Evolutionary conservation across 129 eudicot genomes (phyloP), one percentile per base, ranked within the genome.

Genomic region (Calendula officinalis): DNA sequence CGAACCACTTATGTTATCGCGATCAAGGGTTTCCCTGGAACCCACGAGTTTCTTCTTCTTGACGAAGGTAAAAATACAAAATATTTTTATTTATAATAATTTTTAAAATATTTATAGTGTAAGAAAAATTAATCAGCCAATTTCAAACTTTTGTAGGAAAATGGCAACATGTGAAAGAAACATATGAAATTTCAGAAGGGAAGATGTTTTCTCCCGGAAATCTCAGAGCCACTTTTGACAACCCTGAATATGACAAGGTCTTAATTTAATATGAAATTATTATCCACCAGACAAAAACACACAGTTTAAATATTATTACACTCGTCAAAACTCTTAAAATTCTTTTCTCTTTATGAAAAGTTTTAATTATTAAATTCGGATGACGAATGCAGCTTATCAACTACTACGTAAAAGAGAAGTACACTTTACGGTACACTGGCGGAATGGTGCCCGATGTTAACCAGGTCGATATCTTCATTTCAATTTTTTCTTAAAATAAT

Each of bases 361-460:
- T n/a, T 48, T n/a, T 1, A 13, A 22, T n/a, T 40, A 30, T 2
- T 60, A 61, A 71, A 17, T 48, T 40, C 39, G 5, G 10, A 39
- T 41, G 42, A 51, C 17, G 12, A 49, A 47, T 35, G 39, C 90
- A 94, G 95, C 71, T 94, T 68, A 81, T 88, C 75, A 87, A 88
- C 83, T 88, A 88, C 81, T 94, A 94, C 32, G 89, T 94, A 6
- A 79, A 67, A 64, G 95, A 94, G 80, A 94, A 94, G 67, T 94
- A 88, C 97, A 94, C 99, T 37, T 74, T 94, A 78, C 50, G 99
- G 17, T 94, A 94, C 97, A 94, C 99, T 0, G 99, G 99, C 56
- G 97, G 99, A 81, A 94, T 94, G 99, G 99, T 94, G 67, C 99
- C 99, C 0, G 97, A 94, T 80, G 99, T 94, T 54, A 94, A 94